phyloP scores from a whole-genome alignment of 495 filamentous ascomycete species.

The Penicillium canariense region DNA sequence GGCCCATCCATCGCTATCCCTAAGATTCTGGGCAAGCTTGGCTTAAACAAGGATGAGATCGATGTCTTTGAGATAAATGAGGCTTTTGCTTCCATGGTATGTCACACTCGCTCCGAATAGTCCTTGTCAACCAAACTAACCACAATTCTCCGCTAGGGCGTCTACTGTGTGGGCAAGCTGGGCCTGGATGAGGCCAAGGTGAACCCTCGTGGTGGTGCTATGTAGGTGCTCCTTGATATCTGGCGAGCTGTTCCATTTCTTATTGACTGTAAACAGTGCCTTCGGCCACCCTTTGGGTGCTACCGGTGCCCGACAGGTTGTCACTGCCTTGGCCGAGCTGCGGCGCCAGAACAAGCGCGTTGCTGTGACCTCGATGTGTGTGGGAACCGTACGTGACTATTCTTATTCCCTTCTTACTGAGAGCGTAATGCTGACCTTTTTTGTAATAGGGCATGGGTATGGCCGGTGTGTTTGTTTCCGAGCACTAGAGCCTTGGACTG shows the following conservation, averaged over 20 bases:
- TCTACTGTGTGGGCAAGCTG: slow-evolving; percentile 80
- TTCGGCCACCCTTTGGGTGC: slow-evolving; percentile 79
- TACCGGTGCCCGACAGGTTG: slow-evolving; percentile 77
- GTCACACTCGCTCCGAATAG: background rate
- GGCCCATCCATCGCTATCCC: slow-evolving; percentile 90
- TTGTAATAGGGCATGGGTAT: slow-evolving; percentile 50
- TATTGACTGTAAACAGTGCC: slow-evolving; percentile 42
- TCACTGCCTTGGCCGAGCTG: slow-evolving; percentile 78
- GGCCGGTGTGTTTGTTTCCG: slow-evolving; percentile 54
- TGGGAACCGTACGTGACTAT: slow-evolving; percentile 60
- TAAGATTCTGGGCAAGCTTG: slow-evolving; percentile 80
- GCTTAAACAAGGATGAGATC: slow-evolving; percentile 72
- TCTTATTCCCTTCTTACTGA: too few relatives aligned
- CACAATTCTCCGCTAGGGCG: slow-evolving; percentile 40
- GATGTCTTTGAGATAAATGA: slow-evolving; percentile 95
- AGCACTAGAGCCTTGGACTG: slow-evolving; percentile 32
- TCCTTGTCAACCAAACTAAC: background rate
- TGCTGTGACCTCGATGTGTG: slow-evolving; percentile 82
- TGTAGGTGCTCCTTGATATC: slow-evolving; percentile 32
- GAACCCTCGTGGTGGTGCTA: slow-evolving; percentile 82
- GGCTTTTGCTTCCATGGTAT: slow-evolving; percentile 92
- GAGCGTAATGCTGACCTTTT: slow-evolving; percentile 13
- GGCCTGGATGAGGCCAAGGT: slow-evolving; percentile 79
- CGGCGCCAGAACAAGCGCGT: slow-evolving; percentile 76
- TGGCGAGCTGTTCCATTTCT: background rate